Evolutionary conservation across 495 filamentous ascomycete genomes (phyloP).

Genomic region (Hyaloscypha bicolor): DNA sequence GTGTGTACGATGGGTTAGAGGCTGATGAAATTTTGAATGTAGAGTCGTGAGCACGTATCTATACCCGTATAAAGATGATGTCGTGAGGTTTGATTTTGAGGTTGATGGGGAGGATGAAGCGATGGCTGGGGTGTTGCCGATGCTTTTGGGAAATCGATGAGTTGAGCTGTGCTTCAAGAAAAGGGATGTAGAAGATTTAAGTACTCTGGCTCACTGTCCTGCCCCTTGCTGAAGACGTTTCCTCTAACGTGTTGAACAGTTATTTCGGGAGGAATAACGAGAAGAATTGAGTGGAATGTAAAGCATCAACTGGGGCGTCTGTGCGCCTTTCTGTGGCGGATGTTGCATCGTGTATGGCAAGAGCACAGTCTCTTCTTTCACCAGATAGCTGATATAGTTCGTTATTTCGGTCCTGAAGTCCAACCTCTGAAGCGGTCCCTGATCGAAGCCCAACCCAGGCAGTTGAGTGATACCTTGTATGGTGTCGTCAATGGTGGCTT

Average conservation of each 20-base stretch:
- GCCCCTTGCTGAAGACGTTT: no score
- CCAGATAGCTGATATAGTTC: constrained; percentile 26
- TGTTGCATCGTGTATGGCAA: constrained; percentile 2
- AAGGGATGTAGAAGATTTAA: neutral
- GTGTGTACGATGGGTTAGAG: no score
- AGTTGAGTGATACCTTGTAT: constrained; percentile 9
- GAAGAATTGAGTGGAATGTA: neutral
- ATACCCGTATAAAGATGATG: constrained; percentile 50
- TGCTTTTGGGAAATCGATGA: neutral
- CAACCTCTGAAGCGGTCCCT: neutral
- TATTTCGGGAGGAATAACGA: no score
- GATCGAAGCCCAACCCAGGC: neutral
- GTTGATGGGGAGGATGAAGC: constrained; percentile 44
- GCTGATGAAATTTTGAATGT: no score
- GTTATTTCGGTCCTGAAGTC: neutral
- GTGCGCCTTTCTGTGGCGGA: neutral
- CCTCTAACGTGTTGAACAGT: no score
- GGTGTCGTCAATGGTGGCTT: constrained; percentile 17
- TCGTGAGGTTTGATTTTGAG: constrained; percentile 54
- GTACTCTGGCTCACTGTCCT: neutral
- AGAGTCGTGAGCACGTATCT: constrained; percentile 48
- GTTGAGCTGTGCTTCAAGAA: neutral
- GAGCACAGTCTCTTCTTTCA: constrained; percentile 15
- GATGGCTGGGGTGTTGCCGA: constrained; percentile 18
- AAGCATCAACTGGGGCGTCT: neutral